These are phyloP conservation scores for Lactifluus pinguis DNA, from an alignment of 768 basidiomycete species.

Conservation along the genomic window DNA sequence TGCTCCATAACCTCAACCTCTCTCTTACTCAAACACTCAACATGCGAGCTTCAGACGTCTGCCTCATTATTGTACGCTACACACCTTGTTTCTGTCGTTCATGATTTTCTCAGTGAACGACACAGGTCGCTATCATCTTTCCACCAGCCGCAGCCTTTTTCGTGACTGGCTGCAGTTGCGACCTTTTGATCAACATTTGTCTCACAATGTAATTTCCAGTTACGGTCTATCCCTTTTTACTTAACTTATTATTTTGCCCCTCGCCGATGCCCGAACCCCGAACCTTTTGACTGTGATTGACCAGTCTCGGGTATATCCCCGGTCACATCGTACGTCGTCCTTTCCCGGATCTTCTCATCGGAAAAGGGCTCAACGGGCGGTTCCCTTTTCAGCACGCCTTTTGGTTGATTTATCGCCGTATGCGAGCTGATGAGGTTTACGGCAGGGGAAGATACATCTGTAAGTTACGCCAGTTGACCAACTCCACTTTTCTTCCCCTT, in stretches of 20 bases:
- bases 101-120: not conserved
- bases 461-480: conserved; percentile 33
- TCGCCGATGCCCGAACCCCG: conserved; percentile 10
- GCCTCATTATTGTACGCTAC: conserved; percentile 60
- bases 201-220: conserved; percentile 50
- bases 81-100: not conserved
- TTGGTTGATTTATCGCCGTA: conserved; percentile 87
- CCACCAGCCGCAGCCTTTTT: conserved; percentile 75
- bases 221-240: too few relatives aligned
- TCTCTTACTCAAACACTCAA: conserved; percentile 7
- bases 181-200: conserved; percentile 76
- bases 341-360: not conserved
- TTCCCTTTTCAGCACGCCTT: conserved; percentile 53
- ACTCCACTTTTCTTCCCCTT: not conserved
- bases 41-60: conserved; percentile 61
- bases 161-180: conserved; percentile 76
- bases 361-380: too few relatives aligned
- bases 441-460: conserved; percentile 70
- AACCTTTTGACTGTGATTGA: not conserved
- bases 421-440: conserved; percentile 77
- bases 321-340: conserved; percentile 39
- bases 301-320: conserved; percentile 69
- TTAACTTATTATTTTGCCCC: too few relatives aligned
- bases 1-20: too few relatives aligned
- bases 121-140: conserved; percentile 67